Conservation (phyloP, 1,139 yeast genomes). For the Saccharomyces hybrid region DNA sequence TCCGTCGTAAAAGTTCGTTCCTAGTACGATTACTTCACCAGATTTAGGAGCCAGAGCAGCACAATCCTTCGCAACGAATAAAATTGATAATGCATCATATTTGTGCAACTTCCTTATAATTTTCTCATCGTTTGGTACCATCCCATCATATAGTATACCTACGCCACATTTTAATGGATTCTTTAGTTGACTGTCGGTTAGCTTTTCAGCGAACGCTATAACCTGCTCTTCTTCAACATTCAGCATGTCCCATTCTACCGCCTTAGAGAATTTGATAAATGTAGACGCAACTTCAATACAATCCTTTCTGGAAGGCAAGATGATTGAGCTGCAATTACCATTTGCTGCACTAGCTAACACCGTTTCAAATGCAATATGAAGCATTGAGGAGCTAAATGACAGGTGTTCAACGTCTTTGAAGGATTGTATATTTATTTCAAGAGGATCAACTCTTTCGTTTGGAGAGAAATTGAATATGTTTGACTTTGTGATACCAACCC, state of each 20-base stretch:
- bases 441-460: conserved; percentile 45
- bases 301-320: conserved; percentile 28
- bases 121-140: conserved; percentile 46
- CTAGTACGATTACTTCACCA: conserved; percentile 51
- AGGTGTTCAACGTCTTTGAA: conserved; percentile 42
- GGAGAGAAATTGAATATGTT: conserved; percentile 67
- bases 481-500: conserved; percentile 64
- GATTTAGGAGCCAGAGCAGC: conserved; percentile 47
- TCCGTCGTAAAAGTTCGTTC: conserved; percentile 70
- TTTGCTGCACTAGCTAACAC: not conserved
- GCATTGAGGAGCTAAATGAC: conserved; percentile 45
- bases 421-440: conserved; percentile 54
- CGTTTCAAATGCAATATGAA: conserved; percentile 39
- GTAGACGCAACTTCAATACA: conserved; percentile 47
- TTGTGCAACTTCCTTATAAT: conserved; percentile 49
- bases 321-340: not conserved
- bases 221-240: conserved; percentile 35
- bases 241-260: conserved; percentile 34
- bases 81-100: conserved; percentile 44
- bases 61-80: conserved; percentile 55
- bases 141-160: conserved; percentile 54
- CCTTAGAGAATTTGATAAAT: conserved; percentile 35
- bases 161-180: conserved; percentile 51
- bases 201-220: conserved; percentile 37
- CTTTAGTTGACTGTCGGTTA: conserved; percentile 43